phyloP scores from a whole-genome alignment of 768 basidiomycete species.

The Mycena alexandri region DNA sequence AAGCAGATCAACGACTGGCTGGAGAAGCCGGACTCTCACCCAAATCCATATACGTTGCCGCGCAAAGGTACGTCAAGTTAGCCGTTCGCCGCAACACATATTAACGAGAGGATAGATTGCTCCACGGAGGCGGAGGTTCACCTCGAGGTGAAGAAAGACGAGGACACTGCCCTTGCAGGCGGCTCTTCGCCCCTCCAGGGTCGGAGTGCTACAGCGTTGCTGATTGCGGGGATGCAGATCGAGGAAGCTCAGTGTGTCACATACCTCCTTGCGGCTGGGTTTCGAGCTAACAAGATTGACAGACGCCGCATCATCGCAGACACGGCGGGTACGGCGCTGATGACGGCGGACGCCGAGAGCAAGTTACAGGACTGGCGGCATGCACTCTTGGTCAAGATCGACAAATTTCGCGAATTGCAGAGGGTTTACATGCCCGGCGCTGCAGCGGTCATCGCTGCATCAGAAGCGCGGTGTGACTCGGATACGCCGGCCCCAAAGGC shows the following conservation, averaged over 20 bases:
- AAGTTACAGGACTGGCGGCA: slow-evolving; percentile 28
- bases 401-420: slow-evolving; percentile 17
- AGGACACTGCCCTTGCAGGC: neutral
- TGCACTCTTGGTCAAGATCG: slow-evolving; percentile 10
- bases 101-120: neutral
- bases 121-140: neutral
- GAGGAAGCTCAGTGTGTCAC: slow-evolving; percentile 32
- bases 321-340: neutral
- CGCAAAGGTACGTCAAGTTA: neutral
- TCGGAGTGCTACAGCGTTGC: slow-evolving; percentile 6
- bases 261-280: neutral
- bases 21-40: neutral
- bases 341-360: slow-evolving; percentile 14
- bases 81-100: too few relatives aligned
- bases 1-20: slow-evolving; percentile 15
- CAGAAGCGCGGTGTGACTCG: slow-evolving; percentile 8
- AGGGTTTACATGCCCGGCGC: slow-evolving; percentile 27
- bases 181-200: neutral
- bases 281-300: neutral
- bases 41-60: slow-evolving; percentile 10
- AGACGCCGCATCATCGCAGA: slow-evolving; percentile 16
- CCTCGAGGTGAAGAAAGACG: neutral
- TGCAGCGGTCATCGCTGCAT: neutral
- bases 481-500: slow-evolving; percentile 6
- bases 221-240: slow-evolving; percentile 25